phyloP scores from a whole-genome alignment of 2,329 filamentous ascomycete genomes.

The Fusarium foetens region DNA sequence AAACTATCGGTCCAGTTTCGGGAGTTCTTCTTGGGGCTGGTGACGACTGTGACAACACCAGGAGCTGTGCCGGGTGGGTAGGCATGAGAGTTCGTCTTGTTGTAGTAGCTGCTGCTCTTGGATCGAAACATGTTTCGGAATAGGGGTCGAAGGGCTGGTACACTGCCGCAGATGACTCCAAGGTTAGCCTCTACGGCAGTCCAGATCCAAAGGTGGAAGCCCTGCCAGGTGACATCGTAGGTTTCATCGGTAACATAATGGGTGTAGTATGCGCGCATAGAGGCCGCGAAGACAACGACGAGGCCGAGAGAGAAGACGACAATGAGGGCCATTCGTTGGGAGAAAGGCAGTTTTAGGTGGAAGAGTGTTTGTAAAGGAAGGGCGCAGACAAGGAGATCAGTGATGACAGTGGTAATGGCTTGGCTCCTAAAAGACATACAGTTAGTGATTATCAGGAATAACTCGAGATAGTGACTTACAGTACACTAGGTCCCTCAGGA shows the following conservation, averaged over 20 bases:
- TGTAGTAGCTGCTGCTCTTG: constrained; percentile 40
- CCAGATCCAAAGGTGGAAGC: constrained; percentile 55
- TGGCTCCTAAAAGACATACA: constrained; percentile 39
- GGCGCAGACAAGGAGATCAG: constrained; percentile 51
- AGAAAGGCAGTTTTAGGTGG: constrained; percentile 46
- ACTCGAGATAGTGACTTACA: constrained; percentile 33
- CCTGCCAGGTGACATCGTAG: constrained; percentile 56
- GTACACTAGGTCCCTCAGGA: constrained; percentile 42
- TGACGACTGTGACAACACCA: constrained; percentile 26
- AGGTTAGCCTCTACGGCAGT: constrained; percentile 55
- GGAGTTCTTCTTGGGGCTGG: constrained; percentile 22
- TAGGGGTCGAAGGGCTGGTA: constrained; percentile 49
- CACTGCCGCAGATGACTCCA: constrained; percentile 55
- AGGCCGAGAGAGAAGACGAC: constrained; percentile 52
- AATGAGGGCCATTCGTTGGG: constrained; percentile 50
- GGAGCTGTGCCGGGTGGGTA: constrained; percentile 33
- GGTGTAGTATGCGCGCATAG: constrained; percentile 52
- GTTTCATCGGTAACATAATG: constrained; percentile 49
- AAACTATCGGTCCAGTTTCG: constrained; percentile 37
- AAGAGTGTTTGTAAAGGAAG: constrained; percentile 52
- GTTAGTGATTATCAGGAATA: not conserved
- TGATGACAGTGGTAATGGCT: constrained; percentile 46
- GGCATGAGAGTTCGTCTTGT: constrained; percentile 32
- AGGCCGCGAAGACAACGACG: constrained; percentile 51
- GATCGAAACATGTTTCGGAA: constrained; percentile 42